These are phyloP conservation scores for Camellia japonica DNA, from an alignment of 148 eudicot genomes.

Conservation along the genomic window DNA sequence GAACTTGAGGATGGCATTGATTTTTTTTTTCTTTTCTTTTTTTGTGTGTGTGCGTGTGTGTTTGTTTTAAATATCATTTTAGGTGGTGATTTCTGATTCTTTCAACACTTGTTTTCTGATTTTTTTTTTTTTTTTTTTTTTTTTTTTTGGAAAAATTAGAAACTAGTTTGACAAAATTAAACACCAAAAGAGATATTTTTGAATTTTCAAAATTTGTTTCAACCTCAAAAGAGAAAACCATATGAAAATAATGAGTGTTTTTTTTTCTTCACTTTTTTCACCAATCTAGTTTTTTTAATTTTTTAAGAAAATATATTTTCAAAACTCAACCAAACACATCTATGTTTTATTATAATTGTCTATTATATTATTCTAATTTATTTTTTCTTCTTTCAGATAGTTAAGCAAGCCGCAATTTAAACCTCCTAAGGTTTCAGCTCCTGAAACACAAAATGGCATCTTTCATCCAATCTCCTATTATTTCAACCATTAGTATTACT, in stretches of 20 bases:
- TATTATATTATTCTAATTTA: no score
- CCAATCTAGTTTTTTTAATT: no score
- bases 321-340: no score
- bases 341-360: no score
- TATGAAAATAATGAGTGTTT: no score
- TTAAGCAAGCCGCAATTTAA: neutral
- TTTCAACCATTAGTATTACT: constrained; percentile 11
- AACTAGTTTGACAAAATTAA: no score
- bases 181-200: no score
- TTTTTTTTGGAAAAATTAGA: neutral
- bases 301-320: no score
- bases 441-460: constrained; percentile 27
- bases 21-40: no score
- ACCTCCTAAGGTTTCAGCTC: neutral
- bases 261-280: no score
- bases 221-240: no score
- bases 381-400: neutral
- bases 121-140: neutral
- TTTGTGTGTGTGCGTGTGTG: neutral
- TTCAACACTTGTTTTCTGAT: neutral
- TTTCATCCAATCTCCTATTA: constrained; percentile 17
- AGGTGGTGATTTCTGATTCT: neutral
- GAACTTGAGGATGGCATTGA: neutral
- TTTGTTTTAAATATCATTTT: neutral
- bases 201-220: no score